phyloP scores from a whole-genome alignment of 768 basidiomycete genomes.

The Epithele typhae region DNA sequence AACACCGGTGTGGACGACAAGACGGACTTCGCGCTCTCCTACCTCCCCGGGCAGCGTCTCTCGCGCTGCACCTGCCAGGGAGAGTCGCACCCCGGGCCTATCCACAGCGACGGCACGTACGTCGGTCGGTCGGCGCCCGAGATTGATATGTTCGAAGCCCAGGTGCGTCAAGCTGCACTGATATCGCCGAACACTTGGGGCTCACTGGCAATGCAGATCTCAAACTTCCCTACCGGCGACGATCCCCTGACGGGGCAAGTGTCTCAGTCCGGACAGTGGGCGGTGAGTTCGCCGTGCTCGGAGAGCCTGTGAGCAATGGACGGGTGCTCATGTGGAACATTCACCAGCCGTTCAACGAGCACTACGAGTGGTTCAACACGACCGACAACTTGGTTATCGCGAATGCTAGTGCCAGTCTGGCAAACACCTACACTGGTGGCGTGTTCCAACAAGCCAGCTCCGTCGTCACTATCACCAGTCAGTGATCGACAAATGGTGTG shows the following conservation, averaged over 20 bases:
- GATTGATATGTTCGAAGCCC: conserved; percentile 88
- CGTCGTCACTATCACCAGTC: conserved; percentile 31
- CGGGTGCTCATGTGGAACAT: neutral
- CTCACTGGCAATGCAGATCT: conserved; percentile 13
- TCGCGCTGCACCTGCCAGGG: conserved; percentile 81
- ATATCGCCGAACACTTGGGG: conserved; percentile 22
- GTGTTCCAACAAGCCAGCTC: conserved; percentile 72
- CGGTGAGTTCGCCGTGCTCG: conserved; percentile 50
- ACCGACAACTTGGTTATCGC: conserved; percentile 52
- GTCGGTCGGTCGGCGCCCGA: conserved; percentile 84
- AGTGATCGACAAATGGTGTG: conserved; percentile 32
- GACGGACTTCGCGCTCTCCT: conserved; percentile 46
- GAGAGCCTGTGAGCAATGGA: conserved; percentile 33
- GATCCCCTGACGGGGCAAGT: conserved; percentile 31
- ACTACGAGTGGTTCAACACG: conserved; percentile 67
- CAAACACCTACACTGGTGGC: conserved; percentile 72
- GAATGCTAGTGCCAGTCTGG: conserved; percentile 42
- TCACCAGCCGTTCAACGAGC: conserved; percentile 67
- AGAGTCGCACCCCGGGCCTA: conserved; percentile 83
- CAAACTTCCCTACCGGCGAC: neutral
- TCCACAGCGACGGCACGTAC: conserved; percentile 64
- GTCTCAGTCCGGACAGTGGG: conserved; percentile 84
- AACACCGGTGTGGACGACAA: conserved; percentile 49
- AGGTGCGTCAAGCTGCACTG: conserved; percentile 36
- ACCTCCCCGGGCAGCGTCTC: conserved; percentile 80